Evolutionary conservation across 2,329 filamentous ascomycete species (phyloP).

Genomic region (Trichoderma simmonsii): DNA sequence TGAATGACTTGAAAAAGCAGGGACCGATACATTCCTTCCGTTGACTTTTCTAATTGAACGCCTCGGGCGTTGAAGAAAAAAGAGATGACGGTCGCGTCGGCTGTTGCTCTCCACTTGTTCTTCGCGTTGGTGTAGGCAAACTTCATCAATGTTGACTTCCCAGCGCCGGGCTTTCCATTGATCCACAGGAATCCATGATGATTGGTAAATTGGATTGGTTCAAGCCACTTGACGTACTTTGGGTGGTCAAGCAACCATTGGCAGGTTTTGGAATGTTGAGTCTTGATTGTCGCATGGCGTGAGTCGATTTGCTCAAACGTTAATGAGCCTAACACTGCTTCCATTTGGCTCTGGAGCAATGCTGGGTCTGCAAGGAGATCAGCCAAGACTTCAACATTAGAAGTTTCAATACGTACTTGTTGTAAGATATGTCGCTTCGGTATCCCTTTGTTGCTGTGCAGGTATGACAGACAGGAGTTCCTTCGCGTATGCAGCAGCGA

Average conservation of each 20-base stretch:
- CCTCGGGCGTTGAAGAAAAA: not conserved
- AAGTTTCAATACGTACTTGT: not conserved
- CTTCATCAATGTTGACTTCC: not conserved
- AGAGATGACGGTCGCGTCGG: not conserved
- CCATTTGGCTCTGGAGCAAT: not conserved
- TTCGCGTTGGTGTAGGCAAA: not conserved
- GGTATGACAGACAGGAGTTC: not conserved
- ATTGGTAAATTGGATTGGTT: not conserved
- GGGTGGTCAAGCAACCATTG: not conserved
- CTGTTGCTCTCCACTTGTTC: not conserved
- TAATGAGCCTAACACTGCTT: not conserved
- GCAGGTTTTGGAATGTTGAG: not conserved
- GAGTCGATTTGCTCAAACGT: not conserved
- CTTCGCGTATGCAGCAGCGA: not conserved
- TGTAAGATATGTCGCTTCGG: not conserved
- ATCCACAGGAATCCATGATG: not conserved
- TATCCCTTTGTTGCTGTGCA: not conserved
- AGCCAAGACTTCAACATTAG: not conserved
- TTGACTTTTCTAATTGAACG: not conserved
- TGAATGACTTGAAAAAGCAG: not conserved
- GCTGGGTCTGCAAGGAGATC: not conserved
- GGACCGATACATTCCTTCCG: not conserved
- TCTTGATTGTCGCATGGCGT: not conserved
- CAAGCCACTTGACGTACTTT: not conserved
- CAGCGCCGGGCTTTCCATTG: not conserved